Base-by-base conservation (phyloP, 2,329 filamentous ascomycete species). In the Corinectria fuckeliana region DNA sequence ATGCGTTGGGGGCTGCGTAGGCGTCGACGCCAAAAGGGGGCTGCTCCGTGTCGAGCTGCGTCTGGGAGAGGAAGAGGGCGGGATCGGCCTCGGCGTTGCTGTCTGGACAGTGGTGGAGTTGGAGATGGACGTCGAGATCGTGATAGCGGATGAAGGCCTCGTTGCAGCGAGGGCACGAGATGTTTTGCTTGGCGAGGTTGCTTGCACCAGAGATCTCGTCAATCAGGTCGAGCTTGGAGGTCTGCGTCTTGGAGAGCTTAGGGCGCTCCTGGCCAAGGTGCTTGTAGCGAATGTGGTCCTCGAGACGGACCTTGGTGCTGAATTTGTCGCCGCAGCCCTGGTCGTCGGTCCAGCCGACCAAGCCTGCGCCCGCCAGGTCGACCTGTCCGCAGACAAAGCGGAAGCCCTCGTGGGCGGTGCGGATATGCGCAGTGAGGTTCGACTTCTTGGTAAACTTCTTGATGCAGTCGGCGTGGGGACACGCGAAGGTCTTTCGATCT, bases 371-470 rank as follows among this genome's bases (percentile, higher is more conserved):
- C 8, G 77, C 79, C 1, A 93, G 77, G 65, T 90, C 86, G 10
- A 87, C 84, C 47, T 88, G 77, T 14, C 91, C 91, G 70, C 94
- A 97, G n/a, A 91, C 81, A 71, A 91, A 97, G 9, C 88, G 87
- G 65, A 88, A 80, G 16, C 91, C 89, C 65, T 92, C 84, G 72
- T 97, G 94, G 0, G 89, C 88, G 10, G 86, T 88, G 57, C 89
- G 88, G 54, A 94, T 81, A 72, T 98, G 94, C 0, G 88, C 86
- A 14, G 89, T 91, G 50, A 96, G 82, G 69, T 97, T 97, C n/a
- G 90, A 89, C 61, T 85, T 87, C 71, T 90, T 91, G 16, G 91
- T 93, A 75, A 97, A 97, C 53, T 82, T 86, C 71, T 91, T 91
- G 55, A 79, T 81, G 74, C 93, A 97, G 20, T 84, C 88, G 0